Evolutionary conservation across 164 flowering plant species (phyloP).

Genomic region (Paratinospora sagittata): DNA sequence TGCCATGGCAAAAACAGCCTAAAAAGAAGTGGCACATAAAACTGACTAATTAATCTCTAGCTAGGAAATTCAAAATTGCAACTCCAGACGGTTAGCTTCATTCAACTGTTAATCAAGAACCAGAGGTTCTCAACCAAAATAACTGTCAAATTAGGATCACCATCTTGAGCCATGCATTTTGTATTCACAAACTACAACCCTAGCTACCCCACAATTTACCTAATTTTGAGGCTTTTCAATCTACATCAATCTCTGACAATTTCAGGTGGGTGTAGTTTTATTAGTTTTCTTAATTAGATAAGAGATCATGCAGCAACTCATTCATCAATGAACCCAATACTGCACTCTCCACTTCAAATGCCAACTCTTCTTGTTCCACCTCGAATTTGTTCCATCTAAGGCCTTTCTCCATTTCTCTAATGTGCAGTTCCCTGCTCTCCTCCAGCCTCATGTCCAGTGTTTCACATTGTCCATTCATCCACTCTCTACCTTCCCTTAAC

Average conservation of each 20-base stretch:
- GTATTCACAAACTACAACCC: conserved; percentile 14
- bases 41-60: no score
- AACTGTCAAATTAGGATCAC: neutral
- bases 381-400: conserved; percentile 36
- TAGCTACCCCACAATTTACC: no score
- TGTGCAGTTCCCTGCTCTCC: conserved; percentile 28
- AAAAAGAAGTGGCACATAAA: no score
- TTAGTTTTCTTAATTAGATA: no score
- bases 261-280: no score
- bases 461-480: conserved; percentile 36
- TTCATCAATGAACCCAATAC: conserved; percentile 38
- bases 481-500: conserved; percentile 36
- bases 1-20: no score
- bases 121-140: neutral
- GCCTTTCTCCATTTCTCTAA: conserved; percentile 46
- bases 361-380: conserved; percentile 38
- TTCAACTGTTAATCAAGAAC: no score
- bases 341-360: conserved; percentile 32
- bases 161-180: conserved; percentile 4
- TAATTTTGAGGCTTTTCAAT: neutral
- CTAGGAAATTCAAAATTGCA: neutral
- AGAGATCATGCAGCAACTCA: conserved; percentile 42
- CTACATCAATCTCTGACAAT: neutral
- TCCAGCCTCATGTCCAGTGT: conserved; percentile 35
- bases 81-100: no score